phyloP scores from a whole-genome alignment of 371 early-diverging fungal species.

The Blastocladiella emersonii region DNA sequence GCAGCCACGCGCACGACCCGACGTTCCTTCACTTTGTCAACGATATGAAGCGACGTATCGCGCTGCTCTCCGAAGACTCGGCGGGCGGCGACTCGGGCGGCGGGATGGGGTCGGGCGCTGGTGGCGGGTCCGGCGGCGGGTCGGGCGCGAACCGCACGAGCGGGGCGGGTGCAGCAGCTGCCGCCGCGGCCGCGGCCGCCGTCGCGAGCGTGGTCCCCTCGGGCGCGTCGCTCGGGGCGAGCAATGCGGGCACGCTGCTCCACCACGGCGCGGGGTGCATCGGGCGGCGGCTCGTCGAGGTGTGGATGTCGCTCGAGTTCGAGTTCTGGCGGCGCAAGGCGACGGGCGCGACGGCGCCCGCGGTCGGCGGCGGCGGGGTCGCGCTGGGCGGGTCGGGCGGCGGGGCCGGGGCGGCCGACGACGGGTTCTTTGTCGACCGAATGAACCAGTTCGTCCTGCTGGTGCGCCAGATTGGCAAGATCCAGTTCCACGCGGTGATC shows the following conservation, averaged over 20 bases:
- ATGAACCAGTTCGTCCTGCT: background rate
- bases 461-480: background rate
- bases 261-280: background rate
- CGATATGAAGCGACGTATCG: background rate
- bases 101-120: no score
- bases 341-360: background rate
- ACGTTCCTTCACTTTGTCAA: background rate
- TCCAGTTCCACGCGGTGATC: background rate
- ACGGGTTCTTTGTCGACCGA: background rate
- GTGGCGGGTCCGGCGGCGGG: background rate
- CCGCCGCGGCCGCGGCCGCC: background rate
- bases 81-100: no score
- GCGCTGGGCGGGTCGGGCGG: background rate
- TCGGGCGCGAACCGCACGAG: no score
- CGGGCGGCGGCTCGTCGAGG: background rate
- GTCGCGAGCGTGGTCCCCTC: background rate
- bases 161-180: no score
- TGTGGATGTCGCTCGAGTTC: background rate
- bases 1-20: background rate
- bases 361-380: background rate
- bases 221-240: background rate
- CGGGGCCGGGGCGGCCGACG: background rate
- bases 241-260: no score
- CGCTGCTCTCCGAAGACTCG: no score
- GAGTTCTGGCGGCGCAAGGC: background rate